These are phyloP conservation scores for Venturia nashicola DNA, from an alignment of 2,329 filamentous ascomycete species.

Conservation along the genomic window DNA sequence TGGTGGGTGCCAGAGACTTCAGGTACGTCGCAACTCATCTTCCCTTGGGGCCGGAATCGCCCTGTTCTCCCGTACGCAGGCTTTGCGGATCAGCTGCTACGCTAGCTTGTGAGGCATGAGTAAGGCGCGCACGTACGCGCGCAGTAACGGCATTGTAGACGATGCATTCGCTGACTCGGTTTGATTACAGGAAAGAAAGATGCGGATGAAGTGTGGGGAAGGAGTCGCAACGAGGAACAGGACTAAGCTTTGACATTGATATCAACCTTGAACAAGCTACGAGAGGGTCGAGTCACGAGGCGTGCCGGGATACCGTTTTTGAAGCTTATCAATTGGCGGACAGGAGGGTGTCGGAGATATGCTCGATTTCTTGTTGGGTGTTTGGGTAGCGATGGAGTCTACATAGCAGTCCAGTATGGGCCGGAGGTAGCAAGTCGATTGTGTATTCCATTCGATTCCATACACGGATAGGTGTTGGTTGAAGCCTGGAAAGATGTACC, in stretches of 20 bases:
- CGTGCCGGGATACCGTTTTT: not conserved
- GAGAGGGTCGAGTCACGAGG: not conserved
- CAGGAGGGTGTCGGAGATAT: too few relatives aligned
- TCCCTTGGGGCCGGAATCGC: not conserved
- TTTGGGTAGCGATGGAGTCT: too few relatives aligned
- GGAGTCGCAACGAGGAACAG: not conserved
- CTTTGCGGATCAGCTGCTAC: not conserved
- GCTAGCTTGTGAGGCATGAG: too few relatives aligned
- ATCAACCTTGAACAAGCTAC: not conserved
- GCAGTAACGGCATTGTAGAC: not conserved
- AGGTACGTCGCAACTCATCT: not conserved
- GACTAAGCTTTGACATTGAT: not conserved
- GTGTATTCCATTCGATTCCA: too few relatives aligned
- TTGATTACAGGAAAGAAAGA: not conserved
- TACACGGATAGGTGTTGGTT: not conserved
- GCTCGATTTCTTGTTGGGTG: too few relatives aligned
- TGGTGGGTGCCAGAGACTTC: slow-evolving; percentile 69
- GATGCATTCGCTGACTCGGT: not conserved
- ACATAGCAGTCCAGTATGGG: too few relatives aligned
- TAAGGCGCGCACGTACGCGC: not conserved
- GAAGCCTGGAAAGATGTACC: not conserved
- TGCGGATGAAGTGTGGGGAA: slow-evolving; percentile 11
- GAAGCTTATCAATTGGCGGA: too few relatives aligned
- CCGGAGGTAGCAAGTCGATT: too few relatives aligned
- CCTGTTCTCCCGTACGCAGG: not conserved